phyloP scores from a whole-genome alignment of 305 asterid species.

The Rubia tinctorum region DNA sequence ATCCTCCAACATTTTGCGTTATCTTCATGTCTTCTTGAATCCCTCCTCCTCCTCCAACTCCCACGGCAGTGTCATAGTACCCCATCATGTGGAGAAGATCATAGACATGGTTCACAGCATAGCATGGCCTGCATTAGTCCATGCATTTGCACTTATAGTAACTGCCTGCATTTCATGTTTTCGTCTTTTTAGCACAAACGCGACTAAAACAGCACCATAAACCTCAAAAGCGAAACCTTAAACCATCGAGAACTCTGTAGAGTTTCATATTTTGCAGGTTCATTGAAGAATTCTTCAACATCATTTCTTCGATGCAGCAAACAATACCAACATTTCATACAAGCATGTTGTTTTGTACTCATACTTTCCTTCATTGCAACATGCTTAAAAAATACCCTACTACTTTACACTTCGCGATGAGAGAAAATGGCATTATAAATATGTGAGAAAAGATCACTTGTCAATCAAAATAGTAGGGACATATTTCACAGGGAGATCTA shows the following conservation, averaged over 20 bases:
- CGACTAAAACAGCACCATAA: neutral
- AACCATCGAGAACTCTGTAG: neutral
- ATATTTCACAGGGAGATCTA: no score
- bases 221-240: neutral
- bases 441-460: no score
- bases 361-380: no score
- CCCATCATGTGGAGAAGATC: constrained; percentile 95
- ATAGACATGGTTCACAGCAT: constrained; percentile 75
- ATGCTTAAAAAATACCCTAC: no score
- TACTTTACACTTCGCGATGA: no score
- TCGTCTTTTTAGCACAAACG: neutral
- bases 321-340: neutral
- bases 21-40: constrained; percentile 67
- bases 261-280: neutral
- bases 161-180: constrained; percentile 51
- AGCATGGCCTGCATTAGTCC: constrained; percentile 81
- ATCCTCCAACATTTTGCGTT: constrained; percentile 79
- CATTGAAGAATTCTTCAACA: neutral
- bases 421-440: no score
- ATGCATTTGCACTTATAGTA: constrained; percentile 68
- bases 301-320: neutral
- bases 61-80: constrained; percentile 77
- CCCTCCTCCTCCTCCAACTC: constrained; percentile 92
- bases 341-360: neutral
- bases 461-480: no score